These are phyloP conservation scores for Posidonia australis DNA, from an alignment of 106 monocot genomes.

Conservation along the genomic window DNA sequence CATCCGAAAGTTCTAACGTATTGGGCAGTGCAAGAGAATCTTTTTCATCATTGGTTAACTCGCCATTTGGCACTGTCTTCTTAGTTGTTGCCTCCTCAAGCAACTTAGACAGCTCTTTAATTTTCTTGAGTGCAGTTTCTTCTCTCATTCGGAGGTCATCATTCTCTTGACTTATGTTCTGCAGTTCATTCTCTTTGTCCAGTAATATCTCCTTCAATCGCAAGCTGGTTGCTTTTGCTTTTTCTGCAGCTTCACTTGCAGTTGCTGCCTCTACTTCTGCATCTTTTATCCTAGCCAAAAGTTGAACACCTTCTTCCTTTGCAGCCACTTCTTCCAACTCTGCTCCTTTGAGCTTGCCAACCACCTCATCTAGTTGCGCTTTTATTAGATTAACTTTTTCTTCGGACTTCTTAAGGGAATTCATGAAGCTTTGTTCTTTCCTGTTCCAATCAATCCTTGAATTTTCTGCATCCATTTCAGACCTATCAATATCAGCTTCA, in stretches of 20 bases:
- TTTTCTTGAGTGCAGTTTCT: conserved; percentile 27
- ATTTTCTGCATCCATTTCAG: conserved; percentile 30
- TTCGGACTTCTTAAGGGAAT: conserved; percentile 33
- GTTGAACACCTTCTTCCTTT: conserved; percentile 29
- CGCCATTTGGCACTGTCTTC: conserved; percentile 22
- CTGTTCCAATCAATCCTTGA: conserved; percentile 26
- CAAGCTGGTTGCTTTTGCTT: conserved; percentile 27
- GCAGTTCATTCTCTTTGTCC: conserved; percentile 51
- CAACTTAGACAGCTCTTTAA: conserved; percentile 29
- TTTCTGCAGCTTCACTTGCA: conserved; percentile 26
- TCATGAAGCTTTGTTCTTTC: conserved; percentile 38
- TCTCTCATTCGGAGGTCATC: conserved; percentile 30
- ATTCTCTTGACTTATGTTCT: conserved; percentile 43
- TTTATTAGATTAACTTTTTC: conserved; percentile 34
- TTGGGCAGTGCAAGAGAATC: conserved; percentile 16
- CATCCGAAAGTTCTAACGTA: conserved; percentile 4
- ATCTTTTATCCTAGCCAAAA: conserved; percentile 31
- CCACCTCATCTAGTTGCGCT: conserved; percentile 22
- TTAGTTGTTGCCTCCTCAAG: conserved; percentile 22
- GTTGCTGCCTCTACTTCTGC: conserved; percentile 25
- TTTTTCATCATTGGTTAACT: conserved; percentile 11
- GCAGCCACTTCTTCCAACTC: conserved; percentile 32
- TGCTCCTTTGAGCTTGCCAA: conserved; percentile 17
- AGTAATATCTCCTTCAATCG: conserved; percentile 35
- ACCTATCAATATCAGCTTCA: conserved; percentile 22